A percentile compares a stretch with the other conserved stretches of the same genome.
Conservation (phyloP, 345 rosid genomes). For the Lepidium aucheri region DNA sequence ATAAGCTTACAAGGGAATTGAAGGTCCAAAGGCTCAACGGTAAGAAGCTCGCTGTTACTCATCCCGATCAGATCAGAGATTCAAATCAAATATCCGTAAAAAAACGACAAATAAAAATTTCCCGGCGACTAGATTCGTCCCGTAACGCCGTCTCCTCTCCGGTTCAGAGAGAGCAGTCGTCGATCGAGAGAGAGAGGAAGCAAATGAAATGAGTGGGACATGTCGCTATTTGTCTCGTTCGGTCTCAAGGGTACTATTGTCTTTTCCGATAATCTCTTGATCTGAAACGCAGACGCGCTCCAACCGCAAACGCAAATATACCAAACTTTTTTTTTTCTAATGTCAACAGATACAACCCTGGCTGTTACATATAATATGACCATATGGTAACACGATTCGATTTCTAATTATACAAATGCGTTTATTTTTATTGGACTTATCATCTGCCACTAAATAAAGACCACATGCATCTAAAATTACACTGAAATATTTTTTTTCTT, state of each 20-base stretch:
- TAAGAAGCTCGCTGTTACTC: constrained; percentile 62
- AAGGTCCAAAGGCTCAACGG: constrained; percentile 68
- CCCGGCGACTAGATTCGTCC: constrained; percentile 4
- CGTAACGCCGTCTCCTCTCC: constrained; percentile 22
- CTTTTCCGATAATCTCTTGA: background rate
- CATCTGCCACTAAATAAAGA: no score
- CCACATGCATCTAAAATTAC: no score
- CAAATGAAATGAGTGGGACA: background rate
- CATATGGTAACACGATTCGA: no score
- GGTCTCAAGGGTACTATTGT: background rate
- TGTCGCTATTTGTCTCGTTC: constrained; percentile 10
- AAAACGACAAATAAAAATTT: background rate
- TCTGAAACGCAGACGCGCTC: background rate
- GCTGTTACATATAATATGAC: no score
- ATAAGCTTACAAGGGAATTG: constrained; percentile 70
- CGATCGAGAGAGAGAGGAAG: constrained; percentile 18
- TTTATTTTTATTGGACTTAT: no score
- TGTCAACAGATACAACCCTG: no score
- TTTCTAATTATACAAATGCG: no score
- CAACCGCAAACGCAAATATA: background rate
- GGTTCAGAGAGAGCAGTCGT: constrained; percentile 21
- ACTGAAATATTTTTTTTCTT: no score
- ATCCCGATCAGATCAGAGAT: constrained; percentile 32
- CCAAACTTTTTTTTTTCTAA: no score
- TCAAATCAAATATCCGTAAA: background rate